Evolutionary conservation across 805 yeast species (phyloP).

Genomic region (Zygosaccharomyces bailii): DNA sequence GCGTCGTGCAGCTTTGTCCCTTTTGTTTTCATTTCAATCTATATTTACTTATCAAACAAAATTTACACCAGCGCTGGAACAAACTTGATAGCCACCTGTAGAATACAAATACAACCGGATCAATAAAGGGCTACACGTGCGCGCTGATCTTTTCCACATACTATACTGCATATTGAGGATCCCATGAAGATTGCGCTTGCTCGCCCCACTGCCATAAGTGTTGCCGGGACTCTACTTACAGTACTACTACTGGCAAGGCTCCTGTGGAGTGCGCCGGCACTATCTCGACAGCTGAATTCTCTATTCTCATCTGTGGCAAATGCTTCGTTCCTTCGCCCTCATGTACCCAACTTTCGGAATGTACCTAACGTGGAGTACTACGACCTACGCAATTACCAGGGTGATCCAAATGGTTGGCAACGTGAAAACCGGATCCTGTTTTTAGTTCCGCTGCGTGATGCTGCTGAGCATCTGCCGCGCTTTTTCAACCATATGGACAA

Average conservation of each 20-base stretch:
- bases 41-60: constrained; percentile 1
- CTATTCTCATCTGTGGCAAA: constrained; percentile 2
- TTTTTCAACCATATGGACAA: constrained; percentile 77
- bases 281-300: constrained; percentile 2
- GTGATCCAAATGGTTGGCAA: constrained; percentile 76
- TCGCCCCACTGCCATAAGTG: constrained; percentile 14
- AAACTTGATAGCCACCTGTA: neutral
- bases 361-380: constrained; percentile 56
- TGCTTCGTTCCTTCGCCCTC: constrained; percentile 21
- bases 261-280: constrained; percentile 7
- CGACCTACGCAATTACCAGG: constrained; percentile 65
- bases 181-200: constrained; percentile 6
- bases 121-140: neutral
- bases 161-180: neutral
- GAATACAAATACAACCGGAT: neutral
- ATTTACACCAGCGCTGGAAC: neutral
- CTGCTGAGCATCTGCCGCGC: constrained; percentile 85
- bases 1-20: neutral
- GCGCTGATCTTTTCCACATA: too few species aligned
- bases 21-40: constrained; percentile 1
- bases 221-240: constrained; percentile 17
- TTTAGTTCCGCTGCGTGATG: constrained; percentile 89
- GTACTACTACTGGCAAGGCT: constrained; percentile 15
- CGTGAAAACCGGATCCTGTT: constrained; percentile 72
- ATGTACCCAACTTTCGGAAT: constrained; percentile 38